phyloP scores from a whole-genome alignment of 2,329 filamentous ascomycete genomes.

The Diaporthe velutina region DNA sequence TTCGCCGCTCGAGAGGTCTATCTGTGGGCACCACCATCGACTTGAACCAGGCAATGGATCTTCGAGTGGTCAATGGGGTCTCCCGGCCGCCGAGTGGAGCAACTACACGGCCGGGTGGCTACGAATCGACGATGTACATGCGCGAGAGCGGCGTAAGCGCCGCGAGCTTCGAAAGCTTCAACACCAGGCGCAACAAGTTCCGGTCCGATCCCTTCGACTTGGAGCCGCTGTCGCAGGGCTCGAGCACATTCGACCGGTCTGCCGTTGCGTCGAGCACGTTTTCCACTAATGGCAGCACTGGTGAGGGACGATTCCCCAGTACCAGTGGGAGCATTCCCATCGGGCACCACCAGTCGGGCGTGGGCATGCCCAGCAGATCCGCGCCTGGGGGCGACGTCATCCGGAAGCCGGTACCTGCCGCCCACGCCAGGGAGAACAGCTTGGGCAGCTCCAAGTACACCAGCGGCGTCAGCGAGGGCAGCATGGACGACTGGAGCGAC shows the following conservation, averaged over 20 bases:
- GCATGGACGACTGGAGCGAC: constrained; percentile 60
- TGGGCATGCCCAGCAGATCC: constrained; percentile 40
- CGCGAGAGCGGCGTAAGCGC: constrained; percentile 52
- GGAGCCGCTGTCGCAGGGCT: constrained; percentile 62
- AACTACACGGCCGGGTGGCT: neutral
- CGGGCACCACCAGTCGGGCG: constrained; percentile 40
- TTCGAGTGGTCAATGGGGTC: constrained; percentile 35
- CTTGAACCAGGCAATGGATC: constrained; percentile 41
- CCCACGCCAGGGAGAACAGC: constrained; percentile 54
- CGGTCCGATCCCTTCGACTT: constrained; percentile 76
- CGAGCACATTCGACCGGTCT: constrained; percentile 41
- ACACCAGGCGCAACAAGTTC: constrained; percentile 66
- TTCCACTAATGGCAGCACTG: constrained; percentile 44
- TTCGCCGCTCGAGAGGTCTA: constrained; percentile 63
- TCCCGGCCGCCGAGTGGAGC: constrained; percentile 35
- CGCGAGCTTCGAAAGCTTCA: constrained; percentile 60
- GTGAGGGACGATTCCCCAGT: constrained; percentile 27
- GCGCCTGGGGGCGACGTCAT: constrained; percentile 39
- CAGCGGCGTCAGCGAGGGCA: constrained; percentile 60
- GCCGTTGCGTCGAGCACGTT: constrained; percentile 48
- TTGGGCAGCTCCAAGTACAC: constrained; percentile 60
- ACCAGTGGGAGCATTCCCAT: constrained; percentile 16
- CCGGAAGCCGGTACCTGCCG: constrained; percentile 47
- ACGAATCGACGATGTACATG: constrained; percentile 43
- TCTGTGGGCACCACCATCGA: constrained; percentile 52